phyloP scores from a whole-genome alignment of 176 grass and related monocot species.

The Leersia perrieri region DNA sequence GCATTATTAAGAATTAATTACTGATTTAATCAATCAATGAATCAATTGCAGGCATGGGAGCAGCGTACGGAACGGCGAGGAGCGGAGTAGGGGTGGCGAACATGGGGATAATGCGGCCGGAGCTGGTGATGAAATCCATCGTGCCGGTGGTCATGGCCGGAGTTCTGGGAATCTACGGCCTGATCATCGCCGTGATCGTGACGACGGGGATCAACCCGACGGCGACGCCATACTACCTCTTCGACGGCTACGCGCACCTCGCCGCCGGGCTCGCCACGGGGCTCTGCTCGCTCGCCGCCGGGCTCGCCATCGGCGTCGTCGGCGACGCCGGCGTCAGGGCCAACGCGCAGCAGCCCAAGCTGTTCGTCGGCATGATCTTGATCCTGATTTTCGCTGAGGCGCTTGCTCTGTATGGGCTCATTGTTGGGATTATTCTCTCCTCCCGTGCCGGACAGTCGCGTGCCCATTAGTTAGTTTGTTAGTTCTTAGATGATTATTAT shows the following conservation, averaged over 20 bases:
- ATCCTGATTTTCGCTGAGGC: slow-evolving; percentile 37
- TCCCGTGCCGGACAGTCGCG: slow-evolving; percentile 5
- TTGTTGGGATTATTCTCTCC: slow-evolving; percentile 16
- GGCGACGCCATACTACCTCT: slow-evolving; percentile 8
- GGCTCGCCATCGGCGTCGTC: slow-evolving; percentile 37
- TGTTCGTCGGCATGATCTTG: slow-evolving; percentile 7
- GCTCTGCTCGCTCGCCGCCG: neutral
- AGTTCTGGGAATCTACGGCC: slow-evolving; percentile 18
- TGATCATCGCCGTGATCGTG: slow-evolving; percentile 23
- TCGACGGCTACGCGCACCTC: slow-evolving; percentile 26
- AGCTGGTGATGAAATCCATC: slow-evolving; percentile 27
- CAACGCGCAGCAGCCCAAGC: slow-evolving; percentile 42
- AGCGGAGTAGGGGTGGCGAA: slow-evolving; percentile 3
- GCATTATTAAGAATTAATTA: no score
- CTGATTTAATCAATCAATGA: no score
- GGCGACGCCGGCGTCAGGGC: slow-evolving; percentile 37
- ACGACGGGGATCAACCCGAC: slow-evolving; percentile 1
- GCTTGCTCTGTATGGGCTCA: slow-evolving; percentile 26
- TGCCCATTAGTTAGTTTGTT: neutral
- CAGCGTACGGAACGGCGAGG: slow-evolving; percentile 21
- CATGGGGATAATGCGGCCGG: slow-evolving; percentile 18
- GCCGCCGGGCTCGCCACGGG: slow-evolving; percentile 3
- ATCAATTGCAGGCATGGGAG: slow-evolving; percentile 1
- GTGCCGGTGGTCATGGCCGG: slow-evolving; percentile 19
- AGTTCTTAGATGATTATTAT: no score